Conservation (phyloP, 305 asterid genomes). For the Fraxinus baroniana region DNA sequence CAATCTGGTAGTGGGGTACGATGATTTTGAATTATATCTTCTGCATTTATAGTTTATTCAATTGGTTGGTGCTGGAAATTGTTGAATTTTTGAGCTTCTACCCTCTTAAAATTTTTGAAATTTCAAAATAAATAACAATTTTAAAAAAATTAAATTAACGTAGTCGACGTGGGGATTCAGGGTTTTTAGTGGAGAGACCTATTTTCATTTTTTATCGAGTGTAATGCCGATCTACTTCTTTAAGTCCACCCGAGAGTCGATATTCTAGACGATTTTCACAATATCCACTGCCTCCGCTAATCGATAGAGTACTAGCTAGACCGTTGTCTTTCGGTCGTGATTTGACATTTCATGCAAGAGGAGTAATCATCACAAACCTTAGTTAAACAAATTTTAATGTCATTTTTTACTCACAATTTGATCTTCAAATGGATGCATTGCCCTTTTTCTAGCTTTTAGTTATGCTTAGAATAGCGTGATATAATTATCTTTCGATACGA, state of each 20-base stretch:
- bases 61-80: conserved; percentile 16
- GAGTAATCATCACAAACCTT: background rate
- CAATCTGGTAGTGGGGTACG: conserved; percentile 26
- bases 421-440: background rate
- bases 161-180: background rate
- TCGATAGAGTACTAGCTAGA: background rate
- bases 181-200: background rate
- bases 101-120: background rate
- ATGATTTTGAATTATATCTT: conserved; percentile 3
- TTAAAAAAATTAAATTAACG: background rate
- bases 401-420: background rate
- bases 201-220: background rate
- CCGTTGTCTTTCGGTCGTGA: background rate
- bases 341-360: background rate
- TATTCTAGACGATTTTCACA: background rate
- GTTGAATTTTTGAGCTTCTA: background rate
- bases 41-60: conserved; percentile 20
- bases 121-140: background rate
- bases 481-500: background rate
- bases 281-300: background rate
- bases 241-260: background rate
- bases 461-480: background rate
- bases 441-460: background rate
- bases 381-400: background rate
- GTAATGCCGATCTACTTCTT: background rate